These are phyloP conservation scores for Suillus paluster DNA, from an alignment of 768 basidiomycete genomes.

Conservation along the genomic window DNA sequence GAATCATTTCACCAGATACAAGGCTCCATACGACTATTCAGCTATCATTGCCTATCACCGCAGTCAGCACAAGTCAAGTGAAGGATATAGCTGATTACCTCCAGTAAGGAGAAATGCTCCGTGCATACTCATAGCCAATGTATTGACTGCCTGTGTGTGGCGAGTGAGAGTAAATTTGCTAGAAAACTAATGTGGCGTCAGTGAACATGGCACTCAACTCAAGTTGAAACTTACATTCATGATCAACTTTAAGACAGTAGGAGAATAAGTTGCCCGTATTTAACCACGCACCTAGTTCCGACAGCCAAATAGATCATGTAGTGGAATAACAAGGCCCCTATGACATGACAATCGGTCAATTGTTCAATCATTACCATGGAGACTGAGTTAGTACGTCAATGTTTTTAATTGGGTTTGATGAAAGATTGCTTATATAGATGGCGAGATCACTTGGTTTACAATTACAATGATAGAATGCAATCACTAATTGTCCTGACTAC, in stretches of 20 bases:
- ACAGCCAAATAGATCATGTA: not conserved
- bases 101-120: slow-evolving; percentile 3
- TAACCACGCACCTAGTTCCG: not conserved
- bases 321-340: not conserved
- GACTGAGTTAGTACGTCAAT: no score
- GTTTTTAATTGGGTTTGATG: no score
- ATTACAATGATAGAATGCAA: no score
- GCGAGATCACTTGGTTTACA: no score
- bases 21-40: not conserved
- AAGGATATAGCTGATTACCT: not conserved
- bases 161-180: not conserved
- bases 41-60: not conserved
- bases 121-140: not conserved
- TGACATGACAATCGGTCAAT: not conserved
- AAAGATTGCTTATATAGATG: no score
- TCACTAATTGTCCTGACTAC: no score
- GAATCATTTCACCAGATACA: not conserved
- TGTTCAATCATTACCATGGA: not conserved
- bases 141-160: slow-evolving; percentile 1
- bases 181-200: not conserved
- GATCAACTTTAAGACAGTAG: not conserved
- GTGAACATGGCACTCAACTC: not conserved
- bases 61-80: not conserved
- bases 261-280: not conserved
- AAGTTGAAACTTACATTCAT: not conserved